Evolutionary conservation across 495 filamentous ascomycete species (phyloP).

Genomic region (Neurospora sp.): DNA sequence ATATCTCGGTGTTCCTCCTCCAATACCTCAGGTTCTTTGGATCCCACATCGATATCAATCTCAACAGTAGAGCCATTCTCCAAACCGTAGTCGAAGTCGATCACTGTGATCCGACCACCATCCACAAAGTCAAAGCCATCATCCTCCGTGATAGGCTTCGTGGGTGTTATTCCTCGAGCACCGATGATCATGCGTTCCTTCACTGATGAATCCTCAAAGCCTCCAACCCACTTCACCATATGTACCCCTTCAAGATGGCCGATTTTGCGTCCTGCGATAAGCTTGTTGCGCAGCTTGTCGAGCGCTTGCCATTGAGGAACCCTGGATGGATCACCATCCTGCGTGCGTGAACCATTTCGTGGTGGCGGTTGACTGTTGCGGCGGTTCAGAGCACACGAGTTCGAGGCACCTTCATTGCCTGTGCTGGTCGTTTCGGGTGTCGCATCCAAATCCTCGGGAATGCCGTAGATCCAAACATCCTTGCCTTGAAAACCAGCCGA

Average conservation of each 20-base stretch:
- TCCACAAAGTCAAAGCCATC: slow-evolving; percentile 71
- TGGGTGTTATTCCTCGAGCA: slow-evolving; percentile 62
- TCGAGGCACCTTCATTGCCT: slow-evolving; percentile 17
- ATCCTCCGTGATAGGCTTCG: slow-evolving; percentile 50
- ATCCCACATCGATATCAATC: slow-evolving; percentile 66
- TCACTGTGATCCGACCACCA: slow-evolving; percentile 64
- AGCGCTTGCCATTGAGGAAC: slow-evolving; percentile 63
- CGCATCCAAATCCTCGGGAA: slow-evolving; percentile 64
- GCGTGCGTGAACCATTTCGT: slow-evolving; percentile 24
- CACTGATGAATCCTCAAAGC: slow-evolving; percentile 30
- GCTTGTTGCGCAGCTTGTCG: slow-evolving; percentile 54
- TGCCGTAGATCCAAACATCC: slow-evolving; percentile 70
- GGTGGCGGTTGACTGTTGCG: slow-evolving; percentile 32
- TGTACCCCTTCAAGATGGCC: slow-evolving; percentile 46
- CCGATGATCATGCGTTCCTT: slow-evolving; percentile 60
- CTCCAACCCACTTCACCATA: slow-evolving; percentile 54
- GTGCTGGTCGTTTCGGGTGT: slow-evolving; percentile 26
- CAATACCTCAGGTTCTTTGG: slow-evolving; percentile 54
- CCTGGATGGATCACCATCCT: slow-evolving; percentile 26
- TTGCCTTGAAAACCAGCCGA: slow-evolving; percentile 65
- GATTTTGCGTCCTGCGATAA: slow-evolving; percentile 50
- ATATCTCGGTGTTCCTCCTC: slow-evolving; percentile 68
- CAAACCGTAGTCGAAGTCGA: slow-evolving; percentile 61
- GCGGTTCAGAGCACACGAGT: slow-evolving; percentile 20
- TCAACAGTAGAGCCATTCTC: slow-evolving; percentile 45